Base-by-base conservation (phyloP, 768 basidiomycete species). In the Tylopilus cervinicoccineus region DNA sequence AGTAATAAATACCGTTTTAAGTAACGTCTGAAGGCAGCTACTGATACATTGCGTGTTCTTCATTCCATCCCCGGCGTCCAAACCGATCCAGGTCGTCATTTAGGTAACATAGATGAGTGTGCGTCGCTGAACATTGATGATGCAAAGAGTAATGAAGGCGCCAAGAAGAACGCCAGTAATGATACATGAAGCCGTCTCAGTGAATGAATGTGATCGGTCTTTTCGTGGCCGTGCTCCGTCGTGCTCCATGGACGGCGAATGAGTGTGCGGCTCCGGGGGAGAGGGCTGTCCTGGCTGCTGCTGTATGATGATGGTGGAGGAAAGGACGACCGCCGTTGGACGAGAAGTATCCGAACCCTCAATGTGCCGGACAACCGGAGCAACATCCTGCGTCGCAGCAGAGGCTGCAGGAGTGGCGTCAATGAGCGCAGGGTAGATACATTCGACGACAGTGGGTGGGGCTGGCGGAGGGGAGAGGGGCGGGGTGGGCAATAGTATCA, bases 91-190 rank as follows among this genome's bases (percentile, higher is more conserved):
- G 36, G 28, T 33, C 14, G n/a, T 17, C 32, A 26, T 49, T 45
- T 48, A 68, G 17, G 69, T 70, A 32, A 70, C 60, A 20, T 69
- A 68, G 28, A 73, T 67, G 54, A 80, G 68, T 24, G 76, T 73
- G 46, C 78, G 69, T 47, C 74, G 68, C 53, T 76, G 77, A 29
- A 69, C 69, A 23, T 73, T 73, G 48, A 78, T 54, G 51, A 78
- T 62, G 54, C 72, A 80, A 26, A 81, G 66, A 17, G 81, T 74
- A 56, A 81, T 69, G 54, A 80, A 76, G 22, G 80, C 73, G 36
- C 81, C 81, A 38, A 81, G 65, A 41, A 86, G 67, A 56, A 86
- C 79, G 31, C 83, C 84, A 19, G 82, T 75, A 47, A 79, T 61
- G 43, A 77, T 63, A 57, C 72, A 75, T 40, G 76, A 77, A 43